Evolutionary conservation across 352 stramenopile genomes (phyloP).

Genomic region (Phytopythium mirpurense): DNA sequence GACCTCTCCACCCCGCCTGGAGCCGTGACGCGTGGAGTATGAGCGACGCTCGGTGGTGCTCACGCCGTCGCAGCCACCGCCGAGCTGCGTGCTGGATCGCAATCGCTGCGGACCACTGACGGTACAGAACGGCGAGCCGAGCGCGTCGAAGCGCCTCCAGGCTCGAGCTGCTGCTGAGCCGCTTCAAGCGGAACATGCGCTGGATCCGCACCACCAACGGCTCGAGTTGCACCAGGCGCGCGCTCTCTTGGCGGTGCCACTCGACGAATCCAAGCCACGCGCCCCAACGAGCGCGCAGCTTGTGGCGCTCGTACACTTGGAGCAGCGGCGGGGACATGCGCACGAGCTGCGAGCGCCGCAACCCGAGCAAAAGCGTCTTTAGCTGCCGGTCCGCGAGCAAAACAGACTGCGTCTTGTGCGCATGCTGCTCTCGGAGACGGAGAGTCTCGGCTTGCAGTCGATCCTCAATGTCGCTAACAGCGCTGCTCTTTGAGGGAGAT

Average conservation of each 20-base stretch:
- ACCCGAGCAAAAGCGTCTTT: conserved; percentile 28
- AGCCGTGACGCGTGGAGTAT: conserved; percentile 27
- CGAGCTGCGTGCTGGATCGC: conserved; percentile 29
- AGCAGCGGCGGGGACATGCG: conserved; percentile 26
- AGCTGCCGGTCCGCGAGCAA: conserved; percentile 19
- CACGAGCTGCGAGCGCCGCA: conserved; percentile 19
- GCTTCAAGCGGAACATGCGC: conserved; percentile 41
- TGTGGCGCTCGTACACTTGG: conserved; percentile 43
- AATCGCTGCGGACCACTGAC: conserved; percentile 29
- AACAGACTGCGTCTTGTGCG: conserved; percentile 18
- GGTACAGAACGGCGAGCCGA: conserved; percentile 25
- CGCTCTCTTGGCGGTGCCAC: conserved; percentile 41
- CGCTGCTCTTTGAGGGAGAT: not conserved
- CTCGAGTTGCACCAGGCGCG: conserved; percentile 27
- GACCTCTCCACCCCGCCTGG: conserved; percentile 46
- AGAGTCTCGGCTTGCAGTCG: conserved; percentile 12
- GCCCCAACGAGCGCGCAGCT: conserved; percentile 27
- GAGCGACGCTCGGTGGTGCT: conserved; percentile 8
- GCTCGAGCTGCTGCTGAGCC: conserved; percentile 17
- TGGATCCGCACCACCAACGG: conserved; percentile 58
- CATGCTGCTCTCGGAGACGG: conserved; percentile 19
- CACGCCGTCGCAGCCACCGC: conserved; percentile 18
- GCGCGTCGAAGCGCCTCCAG: conserved; percentile 14
- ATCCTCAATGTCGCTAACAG: conserved; percentile 12
- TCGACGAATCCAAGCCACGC: conserved; percentile 33